phyloP scores from a whole-genome alignment of 2,329 filamentous ascomycete genomes.

The Aspergillus glaucus region DNA sequence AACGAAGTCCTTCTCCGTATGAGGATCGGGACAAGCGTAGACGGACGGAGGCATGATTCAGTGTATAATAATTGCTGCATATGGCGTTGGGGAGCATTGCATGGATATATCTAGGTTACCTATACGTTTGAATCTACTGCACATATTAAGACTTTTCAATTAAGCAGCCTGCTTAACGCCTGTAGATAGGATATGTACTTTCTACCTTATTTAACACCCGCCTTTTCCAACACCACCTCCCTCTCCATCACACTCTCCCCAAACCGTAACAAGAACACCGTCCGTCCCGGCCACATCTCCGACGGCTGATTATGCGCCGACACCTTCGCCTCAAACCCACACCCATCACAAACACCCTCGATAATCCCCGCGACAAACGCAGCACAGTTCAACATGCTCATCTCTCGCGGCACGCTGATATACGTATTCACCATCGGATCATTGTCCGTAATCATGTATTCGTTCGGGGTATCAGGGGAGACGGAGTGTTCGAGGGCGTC shows the following conservation, averaged over 20 bases:
- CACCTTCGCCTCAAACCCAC: slow-evolving; percentile 80
- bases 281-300: slow-evolving; percentile 93
- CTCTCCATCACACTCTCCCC: slow-evolving; percentile 84
- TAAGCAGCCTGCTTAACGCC: not conserved
- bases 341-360: slow-evolving; percentile 91
- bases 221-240: slow-evolving; percentile 71
- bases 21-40: slow-evolving; percentile 38
- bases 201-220: slow-evolving; percentile 38
- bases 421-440: slow-evolving; percentile 94
- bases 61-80: too few species aligned
- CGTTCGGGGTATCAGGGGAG: slow-evolving; percentile 74
- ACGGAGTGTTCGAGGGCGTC: slow-evolving; percentile 87
- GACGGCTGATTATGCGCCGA: slow-evolving; percentile 71
- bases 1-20: slow-evolving; percentile 39
- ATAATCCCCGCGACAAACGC: slow-evolving; percentile 93
- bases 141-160: not conserved
- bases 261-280: slow-evolving; percentile 92
- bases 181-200: not conserved
- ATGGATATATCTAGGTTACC: too few species aligned
- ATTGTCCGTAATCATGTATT: slow-evolving; percentile 99
- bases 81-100: too few species aligned
- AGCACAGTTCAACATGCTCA: slow-evolving; percentile 93
- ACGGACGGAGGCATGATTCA: slow-evolving; percentile 16
- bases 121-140: too few species aligned
- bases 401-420: slow-evolving; percentile 86